Conservation (phyloP, 148 eudicot genomes). For the Persicaria maculosa region DNA sequence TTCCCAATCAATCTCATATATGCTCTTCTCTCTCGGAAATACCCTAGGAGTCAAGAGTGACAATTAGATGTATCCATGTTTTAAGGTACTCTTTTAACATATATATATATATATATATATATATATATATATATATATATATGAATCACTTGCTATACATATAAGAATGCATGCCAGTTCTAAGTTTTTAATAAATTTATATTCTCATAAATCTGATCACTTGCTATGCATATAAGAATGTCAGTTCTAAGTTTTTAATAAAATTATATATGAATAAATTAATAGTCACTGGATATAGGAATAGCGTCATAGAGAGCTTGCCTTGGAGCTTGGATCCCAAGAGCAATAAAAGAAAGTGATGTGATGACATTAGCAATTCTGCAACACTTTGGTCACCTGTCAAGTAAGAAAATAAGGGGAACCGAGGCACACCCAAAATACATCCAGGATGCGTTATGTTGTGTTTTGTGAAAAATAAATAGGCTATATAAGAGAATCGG, state of each 20-base stretch:
- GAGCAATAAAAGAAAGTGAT: constrained; percentile 88
- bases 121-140: too few relatives aligned
- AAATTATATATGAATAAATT: too few relatives aligned
- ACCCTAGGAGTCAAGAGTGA: background rate
- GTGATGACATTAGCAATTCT: constrained; percentile 86
- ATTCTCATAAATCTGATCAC: too few relatives aligned
- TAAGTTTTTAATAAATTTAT: too few relatives aligned
- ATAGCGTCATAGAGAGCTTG: constrained; percentile 18
- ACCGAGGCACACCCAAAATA: too few relatives aligned
- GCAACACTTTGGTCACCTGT: constrained; percentile 64
- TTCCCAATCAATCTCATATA: background rate
- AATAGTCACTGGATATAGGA: background rate
- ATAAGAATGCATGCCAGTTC: too few relatives aligned
- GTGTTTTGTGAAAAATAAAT: too few relatives aligned
- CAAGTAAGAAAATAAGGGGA: constrained; percentile 7
- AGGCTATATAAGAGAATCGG: too few relatives aligned
- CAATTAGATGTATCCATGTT: background rate
- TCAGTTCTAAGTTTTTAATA: too few relatives aligned
- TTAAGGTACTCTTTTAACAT: background rate
- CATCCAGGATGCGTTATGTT: too few relatives aligned
- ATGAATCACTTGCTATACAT: background rate
- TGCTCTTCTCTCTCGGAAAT: background rate
- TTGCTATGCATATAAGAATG: too few relatives aligned
- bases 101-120: too few relatives aligned
- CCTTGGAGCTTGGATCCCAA: constrained; percentile 91